phyloP scores from a whole-genome alignment of 345 rosid species.

The Corchorus olitorius region DNA sequence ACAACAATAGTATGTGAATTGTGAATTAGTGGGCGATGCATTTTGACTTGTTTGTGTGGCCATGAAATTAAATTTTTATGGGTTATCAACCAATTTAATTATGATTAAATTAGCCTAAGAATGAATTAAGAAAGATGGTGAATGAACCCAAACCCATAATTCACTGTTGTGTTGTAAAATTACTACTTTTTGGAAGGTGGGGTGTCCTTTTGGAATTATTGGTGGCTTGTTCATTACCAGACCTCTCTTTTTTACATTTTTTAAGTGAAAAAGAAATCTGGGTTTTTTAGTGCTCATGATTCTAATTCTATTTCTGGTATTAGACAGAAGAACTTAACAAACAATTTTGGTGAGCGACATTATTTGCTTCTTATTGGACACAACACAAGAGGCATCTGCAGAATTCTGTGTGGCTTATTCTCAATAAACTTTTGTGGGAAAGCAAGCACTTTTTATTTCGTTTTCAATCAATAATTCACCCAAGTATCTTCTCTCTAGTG shows the following conservation, averaged over 20 bases:
- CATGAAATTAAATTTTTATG: neutral
- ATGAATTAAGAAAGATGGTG: neutral
- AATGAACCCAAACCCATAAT: neutral
- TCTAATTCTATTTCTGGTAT: conserved; percentile 1
- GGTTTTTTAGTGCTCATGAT: neutral
- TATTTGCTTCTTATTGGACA: neutral
- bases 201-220: neutral
- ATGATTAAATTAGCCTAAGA: no score
- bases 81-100: neutral
- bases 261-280: neutral
- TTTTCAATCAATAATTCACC: neutral
- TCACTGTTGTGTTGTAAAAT: neutral
- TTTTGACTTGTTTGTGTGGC: neutral
- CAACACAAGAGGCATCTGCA: neutral
- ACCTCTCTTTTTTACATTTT: neutral
- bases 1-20: neutral
- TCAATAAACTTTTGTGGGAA: neutral
- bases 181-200: conserved; percentile 1
- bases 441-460: neutral
- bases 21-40: neutral
- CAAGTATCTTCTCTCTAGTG: neutral
- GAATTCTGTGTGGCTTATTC: neutral
- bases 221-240: neutral
- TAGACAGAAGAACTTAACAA: neutral
- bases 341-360: neutral